phyloP scores from a whole-genome alignment of 106 monocot genomes.

The Allium sativum region DNA sequence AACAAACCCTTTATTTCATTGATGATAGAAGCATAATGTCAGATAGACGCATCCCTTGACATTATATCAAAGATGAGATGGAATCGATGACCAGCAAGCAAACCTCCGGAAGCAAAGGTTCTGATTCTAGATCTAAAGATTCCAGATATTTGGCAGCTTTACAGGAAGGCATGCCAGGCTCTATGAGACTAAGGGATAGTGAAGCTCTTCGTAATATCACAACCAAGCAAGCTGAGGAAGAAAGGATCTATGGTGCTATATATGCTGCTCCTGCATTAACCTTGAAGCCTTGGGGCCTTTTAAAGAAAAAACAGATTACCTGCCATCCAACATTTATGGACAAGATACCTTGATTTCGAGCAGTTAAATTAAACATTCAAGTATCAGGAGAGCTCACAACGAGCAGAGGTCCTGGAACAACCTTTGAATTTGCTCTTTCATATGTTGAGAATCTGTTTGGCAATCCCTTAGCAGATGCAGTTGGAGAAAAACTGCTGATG shows the following conservation, averaged over 20 bases:
- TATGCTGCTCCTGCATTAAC: slow-evolving; percentile 88
- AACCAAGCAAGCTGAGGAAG: slow-evolving; percentile 59
- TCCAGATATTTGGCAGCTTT: too few species aligned
- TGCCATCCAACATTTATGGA: slow-evolving; percentile 85
- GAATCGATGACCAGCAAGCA: too few species aligned
- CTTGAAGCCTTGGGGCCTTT: slow-evolving; percentile 76
- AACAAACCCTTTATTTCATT: too few species aligned
- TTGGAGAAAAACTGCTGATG: slow-evolving; percentile 47
- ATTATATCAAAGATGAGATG: too few species aligned
- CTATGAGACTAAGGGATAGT: slow-evolving; percentile 68
- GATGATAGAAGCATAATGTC: too few species aligned
- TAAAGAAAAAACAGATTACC: slow-evolving; percentile 76
- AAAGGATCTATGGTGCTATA: slow-evolving; percentile 87
- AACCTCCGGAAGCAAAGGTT: too few species aligned
- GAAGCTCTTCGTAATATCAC: slow-evolving; percentile 51
- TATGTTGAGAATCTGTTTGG: slow-evolving; percentile 88
- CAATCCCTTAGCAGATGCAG: slow-evolving; percentile 37
- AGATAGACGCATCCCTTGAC: too few species aligned
- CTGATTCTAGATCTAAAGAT: too few species aligned
- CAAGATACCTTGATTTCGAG: slow-evolving; percentile 71
- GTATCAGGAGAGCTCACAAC: slow-evolving; percentile 90
- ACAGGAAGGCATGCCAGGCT: slow-evolving; percentile 99
- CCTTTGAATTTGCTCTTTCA: slow-evolving; percentile 80
- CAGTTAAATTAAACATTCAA: slow-evolving; percentile 69
- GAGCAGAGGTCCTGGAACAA: slow-evolving; percentile 88